Percentiles rank a stretch among this genome's conserved stretches.
Evolutionary conservation across 2,329 filamentous ascomycete species (phyloP).

Genomic region (Cadophora luteo-olivacea): DNA sequence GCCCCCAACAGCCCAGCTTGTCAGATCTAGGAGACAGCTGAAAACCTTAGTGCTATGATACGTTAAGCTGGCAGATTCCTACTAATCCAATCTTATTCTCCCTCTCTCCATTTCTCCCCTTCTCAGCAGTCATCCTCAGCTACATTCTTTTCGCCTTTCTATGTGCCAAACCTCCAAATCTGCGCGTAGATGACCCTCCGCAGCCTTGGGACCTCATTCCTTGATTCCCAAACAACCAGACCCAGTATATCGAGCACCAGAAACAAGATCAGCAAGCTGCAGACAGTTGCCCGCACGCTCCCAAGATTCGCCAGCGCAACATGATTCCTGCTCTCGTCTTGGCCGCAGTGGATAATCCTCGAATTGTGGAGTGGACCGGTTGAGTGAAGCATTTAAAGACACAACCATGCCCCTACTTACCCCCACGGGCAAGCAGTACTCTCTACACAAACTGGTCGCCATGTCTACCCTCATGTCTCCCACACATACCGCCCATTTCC

Average conservation of each 20-base stretch:
- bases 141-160: not conserved
- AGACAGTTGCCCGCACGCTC: slow-evolving; percentile 2
- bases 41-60: slow-evolving; percentile 15
- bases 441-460: slow-evolving; percentile 45
- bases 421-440: slow-evolving; percentile 42
- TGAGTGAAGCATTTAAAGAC: slow-evolving; percentile 25
- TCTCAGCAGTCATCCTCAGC: not conserved
- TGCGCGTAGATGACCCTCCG: slow-evolving; percentile 17
- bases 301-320: slow-evolving; percentile 20
- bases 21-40: slow-evolving; percentile 20
- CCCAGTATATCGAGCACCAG: slow-evolving; percentile 18
- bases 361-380: slow-evolving; percentile 23
- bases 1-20: slow-evolving; percentile 21
- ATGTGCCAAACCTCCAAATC: slow-evolving; percentile 22
- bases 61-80: slow-evolving; percentile 10
- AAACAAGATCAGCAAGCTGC: slow-evolving; percentile 19
- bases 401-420: slow-evolving; percentile 30
- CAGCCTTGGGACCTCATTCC: slow-evolving; percentile 1
- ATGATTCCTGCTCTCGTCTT: slow-evolving; percentile 21
- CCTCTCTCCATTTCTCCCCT: slow-evolving; percentile 3
- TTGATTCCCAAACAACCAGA: slow-evolving; percentile 12
- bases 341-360: slow-evolving; percentile 13
- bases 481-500: slow-evolving; percentile 34
- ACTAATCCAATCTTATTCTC: not conserved
- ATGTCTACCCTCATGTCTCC: slow-evolving; percentile 44